Evolutionary conservation across 2,329 filamentous ascomycete species (phyloP), one percentile per base, ranked within the genome.

Genomic region (Hymenoscyphus infarciens): DNA sequence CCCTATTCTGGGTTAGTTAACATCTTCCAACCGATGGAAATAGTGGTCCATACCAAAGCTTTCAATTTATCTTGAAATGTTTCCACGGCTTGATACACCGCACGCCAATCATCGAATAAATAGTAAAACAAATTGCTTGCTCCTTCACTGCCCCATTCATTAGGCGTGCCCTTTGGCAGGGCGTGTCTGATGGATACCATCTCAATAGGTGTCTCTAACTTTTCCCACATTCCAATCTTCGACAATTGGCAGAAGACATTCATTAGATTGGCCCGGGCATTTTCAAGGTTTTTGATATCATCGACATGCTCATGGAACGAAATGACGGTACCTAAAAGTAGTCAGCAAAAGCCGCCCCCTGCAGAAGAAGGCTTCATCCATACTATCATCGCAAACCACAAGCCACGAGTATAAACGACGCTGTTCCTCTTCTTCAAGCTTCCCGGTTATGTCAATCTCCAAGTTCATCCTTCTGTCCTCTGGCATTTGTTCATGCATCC

Each of bases 321-420:
- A 60, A 92, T 82, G 42, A 91, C 82, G 0, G 88, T 91, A 66
- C 84, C 86, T 84, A 59, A 5, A 8, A 5, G 1, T 10, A 35
- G 35, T 68, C n/a, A 69, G 56, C 16, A 33, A 16, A 2, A 11
- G 2, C 15, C 4, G 10, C 19, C n/a, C n/a, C n/a, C 16, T 29
- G 33, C 39, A 25, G 15, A 19, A 19, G 15, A 15, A 22, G 31
- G n/a, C 15, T 19, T 16, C 5, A n/a, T 8, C 69, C 78, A 7
- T 77, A 83, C 83, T 80, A 70, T 91, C 87, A 67, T 86, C 80
- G 66, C 85, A 89, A 8, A 91, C 74, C 3, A 89, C 76, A 5
- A 91, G 78, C 89, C 89, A 92, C 22, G 86, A 87, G 87, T 88
- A 92, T 7, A 87, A 74, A 27, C 85, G 75, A 64, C 78, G 81